phyloP scores from a whole-genome alignment of 2,329 filamentous ascomycete species.

The Aspergillus pseudoterreus region DNA sequence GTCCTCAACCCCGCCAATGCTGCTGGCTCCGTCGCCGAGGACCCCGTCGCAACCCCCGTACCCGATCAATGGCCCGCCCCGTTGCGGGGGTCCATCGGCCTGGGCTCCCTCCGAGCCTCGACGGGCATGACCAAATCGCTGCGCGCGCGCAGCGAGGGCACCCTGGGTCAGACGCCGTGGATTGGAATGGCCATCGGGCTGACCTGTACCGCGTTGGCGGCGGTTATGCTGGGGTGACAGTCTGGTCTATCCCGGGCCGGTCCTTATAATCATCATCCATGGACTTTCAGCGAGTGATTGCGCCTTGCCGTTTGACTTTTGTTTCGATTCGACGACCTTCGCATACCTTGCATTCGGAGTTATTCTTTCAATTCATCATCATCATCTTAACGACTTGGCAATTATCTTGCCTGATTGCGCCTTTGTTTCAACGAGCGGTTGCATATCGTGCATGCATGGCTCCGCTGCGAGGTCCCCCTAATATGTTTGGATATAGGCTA shows the following conservation, averaged over 20 bases:
- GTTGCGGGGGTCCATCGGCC: slow-evolving; percentile 25
- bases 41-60: slow-evolving; percentile 13
- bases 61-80: slow-evolving; percentile 29
- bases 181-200: slow-evolving; percentile 41
- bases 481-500: slow-evolving; percentile 9
- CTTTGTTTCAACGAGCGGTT: slow-evolving; percentile 12
- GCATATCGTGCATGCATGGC: slow-evolving; percentile 16
- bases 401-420: slow-evolving; percentile 2
- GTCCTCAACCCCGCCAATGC: not conserved
- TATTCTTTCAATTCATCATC: slow-evolving; percentile 6
- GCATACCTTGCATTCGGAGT: slow-evolving; percentile 15
- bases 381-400: slow-evolving; percentile 12
- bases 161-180: slow-evolving; percentile 38
- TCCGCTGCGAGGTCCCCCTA: slow-evolving; percentile 9
- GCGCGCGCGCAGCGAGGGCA: slow-evolving; percentile 35
- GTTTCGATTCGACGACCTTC: not conserved
- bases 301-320: not conserved
- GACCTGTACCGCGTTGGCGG: slow-evolving; percentile 36
- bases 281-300: not conserved
- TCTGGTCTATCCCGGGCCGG: too few relatives aligned
- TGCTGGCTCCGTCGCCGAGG: slow-evolving; percentile 1
- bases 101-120: slow-evolving; percentile 23
- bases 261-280: not conserved
- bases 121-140: slow-evolving; percentile 24
- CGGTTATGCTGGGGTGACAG: slow-evolving; percentile 35